These are phyloP conservation scores for Cenococcum geophilum DNA, from an alignment of 495 filamentous ascomycete species.

Conservation along the genomic window DNA sequence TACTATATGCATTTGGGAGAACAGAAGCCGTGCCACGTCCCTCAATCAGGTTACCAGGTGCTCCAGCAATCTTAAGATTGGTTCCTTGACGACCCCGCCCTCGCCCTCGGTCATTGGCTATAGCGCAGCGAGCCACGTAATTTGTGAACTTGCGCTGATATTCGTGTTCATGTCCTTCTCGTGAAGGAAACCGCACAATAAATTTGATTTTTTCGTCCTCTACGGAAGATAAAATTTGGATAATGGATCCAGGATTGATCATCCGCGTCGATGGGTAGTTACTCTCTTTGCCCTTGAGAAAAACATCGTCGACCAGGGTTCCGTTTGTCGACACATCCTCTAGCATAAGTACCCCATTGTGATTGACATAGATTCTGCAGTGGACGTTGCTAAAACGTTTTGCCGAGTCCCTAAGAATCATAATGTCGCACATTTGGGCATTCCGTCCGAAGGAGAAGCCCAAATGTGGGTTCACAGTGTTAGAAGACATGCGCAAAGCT, in stretches of 20 bases:
- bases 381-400: slow-evolving; percentile 78
- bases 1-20: slow-evolving; percentile 1
- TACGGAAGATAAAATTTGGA: slow-evolving; percentile 55
- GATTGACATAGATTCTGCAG: slow-evolving; percentile 83
- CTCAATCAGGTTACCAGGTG: background rate
- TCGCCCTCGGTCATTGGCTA: slow-evolving; percentile 10
- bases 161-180: slow-evolving; percentile 52
- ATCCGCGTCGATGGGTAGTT: slow-evolving; percentile 47
- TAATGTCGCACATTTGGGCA: slow-evolving; percentile 61
- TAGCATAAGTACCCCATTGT: slow-evolving; percentile 75
- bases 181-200: slow-evolving; percentile 73
- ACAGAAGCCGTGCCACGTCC: slow-evolving; percentile 9
- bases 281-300: slow-evolving; percentile 46
- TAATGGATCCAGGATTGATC: slow-evolving; percentile 63
- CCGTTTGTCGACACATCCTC: slow-evolving; percentile 91
- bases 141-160: slow-evolving; percentile 55
- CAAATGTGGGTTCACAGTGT: slow-evolving; percentile 52
- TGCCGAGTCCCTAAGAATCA: slow-evolving; percentile 48
- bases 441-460: slow-evolving; percentile 89
- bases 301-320: slow-evolving; percentile 68
- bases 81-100: slow-evolving; percentile 1
- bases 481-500: slow-evolving; percentile 70
- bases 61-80: background rate
- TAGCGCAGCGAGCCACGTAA: slow-evolving; percentile 41
- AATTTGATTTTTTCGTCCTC: slow-evolving; percentile 55